Evolutionary conservation across 2,329 filamentous ascomycete species (phyloP), one percentile per base, ranked within the genome.

Genomic region (Microcera coccophila): DNA sequence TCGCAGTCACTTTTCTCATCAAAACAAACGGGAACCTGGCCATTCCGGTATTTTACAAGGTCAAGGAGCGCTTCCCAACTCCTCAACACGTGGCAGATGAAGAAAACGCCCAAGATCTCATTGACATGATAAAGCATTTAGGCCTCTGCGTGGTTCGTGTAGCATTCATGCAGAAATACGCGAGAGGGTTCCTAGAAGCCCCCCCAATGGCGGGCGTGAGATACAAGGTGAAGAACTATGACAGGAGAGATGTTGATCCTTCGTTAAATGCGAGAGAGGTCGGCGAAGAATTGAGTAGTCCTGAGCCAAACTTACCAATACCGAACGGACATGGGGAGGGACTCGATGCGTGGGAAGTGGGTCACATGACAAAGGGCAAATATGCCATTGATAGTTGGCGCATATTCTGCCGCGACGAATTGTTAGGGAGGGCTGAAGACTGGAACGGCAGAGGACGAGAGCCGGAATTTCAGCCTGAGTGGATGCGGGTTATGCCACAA

Each of bases 331-430:
- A 45, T 15, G 39, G 40, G 16, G 39, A 47, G 3, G 55, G 60
- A 15, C 35, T 62, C 16, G 70, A 73, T 10, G 76, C 78, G 0
- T 94, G 89, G 82, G 90, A 96, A 59, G 85, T 95, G 46, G 89
- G 85, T 0, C 87, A 95, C 62, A 70, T 96, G 44, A 90, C 88
- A 0, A 82, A 87, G 41, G 87, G 90, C 14, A 74, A 81, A 2
- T 96, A 96, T 63, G 86, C 88, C 0, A 72, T 91, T 37, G 90
- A 96, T 64, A 90, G 85, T 59, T 96, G 89, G 87, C 81, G 90
- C 3, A 95, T 96, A 50, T 96, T 96, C 64, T 95, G 89, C 62
- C 80, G 90, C 2, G 90, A 96, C 61, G 72, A 76, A 22, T 64
- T 95, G 18, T 76, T 90, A 7, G 84, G 81, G 0, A 64, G 82